Percentiles rank a stretch among this genome's conserved stretches.
Evolutionary conservation across 2,329 filamentous ascomycete genomes (phyloP).

Genomic region (Colletotrichum sp.): DNA sequence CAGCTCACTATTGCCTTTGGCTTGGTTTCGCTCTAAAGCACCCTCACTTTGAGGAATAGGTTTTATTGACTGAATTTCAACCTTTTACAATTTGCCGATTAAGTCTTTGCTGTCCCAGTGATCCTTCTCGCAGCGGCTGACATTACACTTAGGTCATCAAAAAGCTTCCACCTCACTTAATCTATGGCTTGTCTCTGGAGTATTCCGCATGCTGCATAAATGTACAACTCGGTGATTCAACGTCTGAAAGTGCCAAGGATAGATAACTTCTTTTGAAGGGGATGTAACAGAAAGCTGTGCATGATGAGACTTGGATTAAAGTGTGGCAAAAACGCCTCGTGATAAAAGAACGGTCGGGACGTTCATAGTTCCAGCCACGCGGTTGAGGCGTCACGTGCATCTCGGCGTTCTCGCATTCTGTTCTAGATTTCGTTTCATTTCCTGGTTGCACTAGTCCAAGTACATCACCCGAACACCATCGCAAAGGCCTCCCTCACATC

Average conservation of each 20-base stretch:
- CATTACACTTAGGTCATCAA: rapidly evolving
- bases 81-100: not conserved
- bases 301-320: not conserved
- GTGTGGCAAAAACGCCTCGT: not conserved
- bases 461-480: too few relatives aligned
- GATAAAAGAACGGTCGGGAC: not conserved
- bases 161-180: rapidly evolving
- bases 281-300: too few relatives aligned
- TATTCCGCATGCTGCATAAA: not conserved
- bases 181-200: rapidly evolving
- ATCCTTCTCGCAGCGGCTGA: not conserved
- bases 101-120: rapidly evolving
- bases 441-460: not conserved
- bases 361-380: not conserved
- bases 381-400: not conserved
- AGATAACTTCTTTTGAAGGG: too few relatives aligned
- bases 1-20: not conserved
- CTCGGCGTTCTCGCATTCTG: not conserved
- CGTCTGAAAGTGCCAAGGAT: too few relatives aligned
- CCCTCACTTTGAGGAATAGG: not conserved
- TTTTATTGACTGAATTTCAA: not conserved
- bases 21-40: rapidly evolving
- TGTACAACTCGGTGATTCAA: not conserved
- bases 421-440: not conserved
- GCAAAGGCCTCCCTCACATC: not conserved